phyloP scores from a whole-genome alignment of 1,284 basidiomycete species.

The Ceratobasidium sp. region DNA sequence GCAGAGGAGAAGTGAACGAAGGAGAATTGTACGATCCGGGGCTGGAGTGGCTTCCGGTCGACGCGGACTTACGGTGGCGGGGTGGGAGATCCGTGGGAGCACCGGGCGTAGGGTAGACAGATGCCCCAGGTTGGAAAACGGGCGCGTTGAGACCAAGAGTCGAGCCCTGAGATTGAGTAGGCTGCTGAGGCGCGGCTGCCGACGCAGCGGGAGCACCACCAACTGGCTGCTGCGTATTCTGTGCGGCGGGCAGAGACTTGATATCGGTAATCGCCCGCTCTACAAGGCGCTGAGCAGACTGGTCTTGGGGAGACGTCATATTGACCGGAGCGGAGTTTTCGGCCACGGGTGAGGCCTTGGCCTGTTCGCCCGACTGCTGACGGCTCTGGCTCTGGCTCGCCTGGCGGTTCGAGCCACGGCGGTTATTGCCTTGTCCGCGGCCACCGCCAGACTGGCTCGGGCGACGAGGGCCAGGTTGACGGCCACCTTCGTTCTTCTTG shows the following conservation, averaged over 20 bases:
- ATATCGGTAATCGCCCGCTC: slow-evolving; percentile 86
- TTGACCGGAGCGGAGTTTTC: slow-evolving; percentile 42
- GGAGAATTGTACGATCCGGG: slow-evolving; percentile 52
- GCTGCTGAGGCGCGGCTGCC: slow-evolving; percentile 57
- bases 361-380: slow-evolving; percentile 46
- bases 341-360: slow-evolving; percentile 43
- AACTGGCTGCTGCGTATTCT: slow-evolving; percentile 48
- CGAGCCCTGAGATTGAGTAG: slow-evolving; percentile 62
- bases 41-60: slow-evolving; percentile 66
- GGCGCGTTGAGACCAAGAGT: slow-evolving; percentile 74
- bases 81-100: slow-evolving; percentile 57
- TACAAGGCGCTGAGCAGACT: slow-evolving; percentile 75
- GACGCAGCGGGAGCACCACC: slow-evolving; percentile 59
- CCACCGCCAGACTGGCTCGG: slow-evolving; percentile 42
- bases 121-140: slow-evolving; percentile 75
- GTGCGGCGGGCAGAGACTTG: slow-evolving; percentile 75
- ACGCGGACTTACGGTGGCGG: slow-evolving; percentile 83
- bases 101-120: slow-evolving; percentile 66
- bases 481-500: slow-evolving; percentile 44
- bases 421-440: slow-evolving; percentile 43
- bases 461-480: slow-evolving; percentile 38
- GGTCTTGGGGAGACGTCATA: slow-evolving; percentile 61
- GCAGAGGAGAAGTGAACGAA: slow-evolving; percentile 70
- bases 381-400: slow-evolving; percentile 45
- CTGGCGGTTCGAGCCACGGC: slow-evolving; percentile 33